These are phyloP conservation scores for Lactifluus hygrophoroides DNA, from an alignment of 768 basidiomycete species.

Conservation along the genomic window DNA sequence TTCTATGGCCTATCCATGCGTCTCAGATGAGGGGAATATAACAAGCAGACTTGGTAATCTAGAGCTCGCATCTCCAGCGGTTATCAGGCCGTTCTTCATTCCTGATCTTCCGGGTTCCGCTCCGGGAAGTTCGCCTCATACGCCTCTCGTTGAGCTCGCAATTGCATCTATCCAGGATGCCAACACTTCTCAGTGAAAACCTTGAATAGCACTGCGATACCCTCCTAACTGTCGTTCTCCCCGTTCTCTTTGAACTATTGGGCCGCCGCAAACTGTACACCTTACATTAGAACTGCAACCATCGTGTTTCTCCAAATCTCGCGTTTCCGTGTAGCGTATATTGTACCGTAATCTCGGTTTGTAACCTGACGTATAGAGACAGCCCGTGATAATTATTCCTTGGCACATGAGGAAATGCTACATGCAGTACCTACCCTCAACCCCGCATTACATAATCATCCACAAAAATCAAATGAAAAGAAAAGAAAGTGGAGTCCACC, in stretches of 20 bases:
- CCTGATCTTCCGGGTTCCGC: slow-evolving; percentile 1
- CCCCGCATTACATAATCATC: slow-evolving; percentile 3
- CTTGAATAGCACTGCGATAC: slow-evolving; percentile 3
- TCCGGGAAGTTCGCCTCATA: background rate
- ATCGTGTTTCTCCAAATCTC: background rate
- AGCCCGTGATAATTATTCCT: background rate
- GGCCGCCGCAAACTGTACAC: background rate
- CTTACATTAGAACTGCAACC: background rate
- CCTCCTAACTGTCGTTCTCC: background rate
- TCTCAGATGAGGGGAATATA: slow-evolving; percentile 9
- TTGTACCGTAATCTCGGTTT: slow-evolving; percentile 17
- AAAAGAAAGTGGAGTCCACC: too few relatives aligned
- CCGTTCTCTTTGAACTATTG: background rate
- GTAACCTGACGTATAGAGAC: background rate
- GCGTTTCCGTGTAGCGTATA: slow-evolving; percentile 7
- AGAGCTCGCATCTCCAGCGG: slow-evolving; percentile 18
- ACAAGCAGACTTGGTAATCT: slow-evolving; percentile 3
- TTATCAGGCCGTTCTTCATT: slow-evolving; percentile 15
- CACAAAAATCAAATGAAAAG: too few relatives aligned
- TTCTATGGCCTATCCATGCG: background rate
- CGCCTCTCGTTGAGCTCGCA: background rate
- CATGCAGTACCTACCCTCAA: too few relatives aligned
- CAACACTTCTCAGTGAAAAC: slow-evolving; percentile 4
- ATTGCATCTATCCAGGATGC: background rate
- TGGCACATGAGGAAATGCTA: too few relatives aligned